phyloP scores from a whole-genome alignment of 441 rosid genomes.

The Bruguiera hainesii region DNA sequence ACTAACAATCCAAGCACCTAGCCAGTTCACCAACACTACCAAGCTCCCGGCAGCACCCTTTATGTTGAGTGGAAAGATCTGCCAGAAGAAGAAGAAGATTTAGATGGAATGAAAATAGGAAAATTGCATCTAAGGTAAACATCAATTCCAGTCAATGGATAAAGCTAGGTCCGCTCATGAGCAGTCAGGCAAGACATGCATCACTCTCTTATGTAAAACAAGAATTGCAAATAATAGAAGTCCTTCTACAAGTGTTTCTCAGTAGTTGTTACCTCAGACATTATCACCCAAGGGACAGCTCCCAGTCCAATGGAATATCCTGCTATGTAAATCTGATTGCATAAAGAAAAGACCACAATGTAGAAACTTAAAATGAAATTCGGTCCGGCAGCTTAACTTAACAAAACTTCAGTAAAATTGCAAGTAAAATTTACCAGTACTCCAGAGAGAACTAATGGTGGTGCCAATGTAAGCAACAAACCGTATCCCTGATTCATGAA shows the following conservation, averaged over 20 bases:
- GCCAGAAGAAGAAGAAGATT: conserved; percentile 12
- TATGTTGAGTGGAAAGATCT: conserved; percentile 85
- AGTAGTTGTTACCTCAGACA: conserved; percentile 72
- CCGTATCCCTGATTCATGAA: conserved; percentile 43
- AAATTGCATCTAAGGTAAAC: too few relatives aligned
- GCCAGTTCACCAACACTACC: conserved; percentile 87
- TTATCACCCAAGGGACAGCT: conserved; percentile 95
- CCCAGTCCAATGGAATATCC: conserved; percentile 84
- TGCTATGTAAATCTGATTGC: conserved; percentile 53
- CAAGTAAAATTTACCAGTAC: conserved; percentile 48
- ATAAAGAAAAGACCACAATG: too few relatives aligned
- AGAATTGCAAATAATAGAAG: too few relatives aligned
- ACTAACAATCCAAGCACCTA: conserved; percentile 85
- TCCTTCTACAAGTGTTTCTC: too few relatives aligned
- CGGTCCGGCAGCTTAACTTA: not conserved
- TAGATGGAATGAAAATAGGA: too few relatives aligned
- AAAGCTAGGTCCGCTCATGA: too few relatives aligned
- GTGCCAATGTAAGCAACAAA: conserved; percentile 57
- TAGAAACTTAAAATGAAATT: conserved; percentile 1
- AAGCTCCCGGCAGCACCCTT: conserved; percentile 90
- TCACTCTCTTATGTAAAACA: too few relatives aligned
- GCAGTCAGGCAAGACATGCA: too few relatives aligned
- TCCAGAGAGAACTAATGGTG: conserved; percentile 62
- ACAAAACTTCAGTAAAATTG: not conserved
- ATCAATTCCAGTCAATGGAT: too few relatives aligned